These are phyloP conservation scores for Mortierella alpina DNA, from an alignment of 192 early-diverging fungal species.

Conservation along the genomic window DNA sequence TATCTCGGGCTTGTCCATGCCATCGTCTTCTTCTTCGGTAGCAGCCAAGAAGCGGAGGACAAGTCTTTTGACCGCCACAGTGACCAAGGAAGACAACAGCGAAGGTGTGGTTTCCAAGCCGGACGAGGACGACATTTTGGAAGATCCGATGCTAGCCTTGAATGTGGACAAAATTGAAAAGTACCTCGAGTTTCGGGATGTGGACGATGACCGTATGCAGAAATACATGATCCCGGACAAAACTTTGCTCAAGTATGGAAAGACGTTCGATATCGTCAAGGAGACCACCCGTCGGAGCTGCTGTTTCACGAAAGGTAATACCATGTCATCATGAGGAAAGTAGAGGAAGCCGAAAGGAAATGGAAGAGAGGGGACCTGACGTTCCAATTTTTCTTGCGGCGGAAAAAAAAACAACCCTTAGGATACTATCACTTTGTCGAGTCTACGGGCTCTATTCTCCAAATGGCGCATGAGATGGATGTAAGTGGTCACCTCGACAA, in stretches of 20 bases:
- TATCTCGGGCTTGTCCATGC: conserved; percentile 40
- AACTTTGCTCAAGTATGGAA: conserved; percentile 61
- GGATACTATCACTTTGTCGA: conserved; percentile 78
- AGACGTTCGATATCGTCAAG: conserved; percentile 76
- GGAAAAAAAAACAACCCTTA: neutral
- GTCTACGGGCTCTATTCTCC: conserved; percentile 67
- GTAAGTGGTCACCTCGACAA: conserved; percentile 43
- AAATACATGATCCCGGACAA: conserved; percentile 64
- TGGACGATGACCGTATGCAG: conserved; percentile 38
- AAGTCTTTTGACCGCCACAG: conserved; percentile 22
- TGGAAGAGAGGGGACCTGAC: too few species aligned
- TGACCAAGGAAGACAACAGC: conserved; percentile 18
- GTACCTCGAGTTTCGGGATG: conserved; percentile 46
- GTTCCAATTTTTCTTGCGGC: too few species aligned
- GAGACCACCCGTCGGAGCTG: conserved; percentile 69
- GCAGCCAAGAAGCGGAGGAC: conserved; percentile 31
- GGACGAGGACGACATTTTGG: conserved; percentile 31
- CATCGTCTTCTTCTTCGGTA: conserved; percentile 26
- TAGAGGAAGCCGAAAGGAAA: too few species aligned
- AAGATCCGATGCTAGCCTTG: conserved; percentile 32
- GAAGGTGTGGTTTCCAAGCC: conserved; percentile 17
- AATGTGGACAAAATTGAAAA: conserved; percentile 28
- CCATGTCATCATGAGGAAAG: too few species aligned
- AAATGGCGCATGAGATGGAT: conserved; percentile 59
- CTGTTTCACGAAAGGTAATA: conserved; percentile 82